These are phyloP conservation scores for Zychaea mexicana DNA, from an alignment of 371 early-diverging fungal genomes.

Conservation along the genomic window DNA sequence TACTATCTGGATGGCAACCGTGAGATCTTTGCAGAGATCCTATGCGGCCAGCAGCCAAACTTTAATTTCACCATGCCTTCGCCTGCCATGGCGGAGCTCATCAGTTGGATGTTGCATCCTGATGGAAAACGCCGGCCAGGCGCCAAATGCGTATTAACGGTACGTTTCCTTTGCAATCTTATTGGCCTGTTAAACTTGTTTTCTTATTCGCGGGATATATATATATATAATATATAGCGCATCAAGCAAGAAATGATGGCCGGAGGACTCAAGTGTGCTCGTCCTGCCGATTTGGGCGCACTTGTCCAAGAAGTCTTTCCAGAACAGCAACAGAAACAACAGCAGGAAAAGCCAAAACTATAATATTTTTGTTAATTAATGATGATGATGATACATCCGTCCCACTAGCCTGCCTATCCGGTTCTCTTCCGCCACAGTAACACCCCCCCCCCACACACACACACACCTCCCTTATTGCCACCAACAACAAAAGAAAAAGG, in stretches of 20 bases:
- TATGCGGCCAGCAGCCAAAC: slow-evolving; percentile 44
- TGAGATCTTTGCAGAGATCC: slow-evolving; percentile 48
- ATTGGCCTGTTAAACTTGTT: no score
- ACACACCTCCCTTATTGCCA: no score
- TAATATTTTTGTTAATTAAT: not conserved
- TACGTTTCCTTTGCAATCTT: slow-evolving; percentile 8
- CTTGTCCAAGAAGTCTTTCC: slow-evolving; percentile 50
- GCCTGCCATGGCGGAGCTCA: slow-evolving; percentile 30
- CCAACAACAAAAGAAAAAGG: no score
- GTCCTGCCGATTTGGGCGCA: slow-evolving; percentile 38
- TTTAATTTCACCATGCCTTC: slow-evolving; percentile 49
- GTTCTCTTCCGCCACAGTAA: no score
- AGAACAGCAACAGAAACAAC: slow-evolving; percentile 9
- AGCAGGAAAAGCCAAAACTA: slow-evolving; percentile 1
- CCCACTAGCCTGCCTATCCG: no score
- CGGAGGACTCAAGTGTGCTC: slow-evolving; percentile 37
- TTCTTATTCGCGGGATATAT: no score
- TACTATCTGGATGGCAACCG: slow-evolving; percentile 45
- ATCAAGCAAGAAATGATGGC: slow-evolving; percentile 28
- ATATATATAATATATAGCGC: slow-evolving; percentile 17
- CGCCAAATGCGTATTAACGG: slow-evolving; percentile 41
- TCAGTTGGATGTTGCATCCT: slow-evolving; percentile 44
- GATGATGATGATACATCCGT: no score
- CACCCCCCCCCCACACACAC: no score
- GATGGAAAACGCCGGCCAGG: slow-evolving; percentile 38